phyloP scores from a whole-genome alignment of 2,329 filamentous ascomycete species.

The Colletotrichum melonis region DNA sequence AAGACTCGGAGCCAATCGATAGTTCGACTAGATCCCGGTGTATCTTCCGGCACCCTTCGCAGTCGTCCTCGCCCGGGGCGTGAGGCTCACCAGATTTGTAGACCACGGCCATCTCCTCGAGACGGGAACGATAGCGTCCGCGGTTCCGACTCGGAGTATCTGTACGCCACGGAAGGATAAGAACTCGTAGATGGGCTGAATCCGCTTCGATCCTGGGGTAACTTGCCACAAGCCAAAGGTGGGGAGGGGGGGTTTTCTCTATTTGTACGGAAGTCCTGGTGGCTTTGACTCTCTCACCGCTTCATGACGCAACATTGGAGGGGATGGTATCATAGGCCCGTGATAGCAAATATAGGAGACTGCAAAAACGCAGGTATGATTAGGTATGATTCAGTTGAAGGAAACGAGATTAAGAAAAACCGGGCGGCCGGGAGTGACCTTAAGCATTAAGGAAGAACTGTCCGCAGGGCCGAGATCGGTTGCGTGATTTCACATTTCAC shows the following conservation, averaged over 20 bases:
- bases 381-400: constrained; percentile 4
- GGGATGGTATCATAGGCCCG: constrained; percentile 35
- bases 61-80: constrained; percentile 13
- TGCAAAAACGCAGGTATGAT: constrained; percentile 1
- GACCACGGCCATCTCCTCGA: constrained; percentile 7
- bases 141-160: neutral
- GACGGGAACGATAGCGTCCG: neutral
- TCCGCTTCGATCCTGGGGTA: neutral
- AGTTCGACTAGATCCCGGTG: constrained; percentile 24
- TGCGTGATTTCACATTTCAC: constrained; percentile 23
- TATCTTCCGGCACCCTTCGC: constrained; percentile 35
- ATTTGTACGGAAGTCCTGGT: constrained; percentile 26
- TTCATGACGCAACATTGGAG: constrained; percentile 36
- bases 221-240: neutral
- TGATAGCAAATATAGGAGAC: neutral
- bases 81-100: constrained; percentile 16
- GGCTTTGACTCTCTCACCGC: constrained; percentile 31
- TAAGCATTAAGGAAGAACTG: neutral
- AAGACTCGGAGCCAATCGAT: constrained; percentile 17
- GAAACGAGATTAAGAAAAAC: constrained; percentile 20
- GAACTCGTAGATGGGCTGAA: neutral
- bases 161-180: neutral
- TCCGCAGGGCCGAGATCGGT: constrained; percentile 22
- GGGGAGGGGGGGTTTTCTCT: constrained; percentile 2
- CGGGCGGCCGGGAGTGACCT: neutral